Evolutionary conservation across 345 rosid genomes (phyloP), one percentile per base, ranked within the genome.

Genomic region (Triadica sebifera): DNA sequence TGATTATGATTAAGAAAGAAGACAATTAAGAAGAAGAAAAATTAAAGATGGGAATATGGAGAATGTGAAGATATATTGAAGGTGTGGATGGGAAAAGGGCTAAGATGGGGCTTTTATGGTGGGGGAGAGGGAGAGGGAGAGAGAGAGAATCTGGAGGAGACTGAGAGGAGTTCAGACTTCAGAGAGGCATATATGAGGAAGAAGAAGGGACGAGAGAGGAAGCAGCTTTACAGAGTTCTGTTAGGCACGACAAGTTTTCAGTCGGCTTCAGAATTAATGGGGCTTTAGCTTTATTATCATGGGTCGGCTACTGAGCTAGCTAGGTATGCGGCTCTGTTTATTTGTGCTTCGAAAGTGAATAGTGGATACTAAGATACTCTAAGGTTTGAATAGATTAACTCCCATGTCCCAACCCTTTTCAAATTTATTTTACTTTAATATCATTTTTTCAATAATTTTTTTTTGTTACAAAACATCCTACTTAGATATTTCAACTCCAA

Each of bases 191-290:
- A 82, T 85, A 83, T 75, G 87, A 72, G 75, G 84, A 82, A 72
- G 74, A 73, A 45, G 69, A 10, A 59, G 62, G 38, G 22, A 9
- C n/a, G 37, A 5, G 51, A 37, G 65, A 22, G 72, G 9, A 6
- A 73, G 76, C 86, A 83, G 87, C 73, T 77, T 88, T 75, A 62
- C 84, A 89, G 90, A 74, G 83, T 80, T 80, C 69, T 74, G 89
- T 77, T 83, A 45, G 70, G 83, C 74, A 76, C 83, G 86, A 80
- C 87, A 86, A 58, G 57, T 50, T 29, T 58, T 79, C 86, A 84
- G 91, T 74, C 80, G 87, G 89, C 84, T 85, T 76, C 77, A 72
- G 79, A 47, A 60, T 8, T 16, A 10, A 43, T 7, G 15, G 43
- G 74, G 78, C 49, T 25, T 60, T 57, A 29, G 34, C 34, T 29